A percentile compares a stretch with the other conserved stretches of the same genome.
phyloP scores from a whole-genome alignment of 2,329 filamentous ascomycete genomes.

The Aspergillus luchuensis region DNA sequence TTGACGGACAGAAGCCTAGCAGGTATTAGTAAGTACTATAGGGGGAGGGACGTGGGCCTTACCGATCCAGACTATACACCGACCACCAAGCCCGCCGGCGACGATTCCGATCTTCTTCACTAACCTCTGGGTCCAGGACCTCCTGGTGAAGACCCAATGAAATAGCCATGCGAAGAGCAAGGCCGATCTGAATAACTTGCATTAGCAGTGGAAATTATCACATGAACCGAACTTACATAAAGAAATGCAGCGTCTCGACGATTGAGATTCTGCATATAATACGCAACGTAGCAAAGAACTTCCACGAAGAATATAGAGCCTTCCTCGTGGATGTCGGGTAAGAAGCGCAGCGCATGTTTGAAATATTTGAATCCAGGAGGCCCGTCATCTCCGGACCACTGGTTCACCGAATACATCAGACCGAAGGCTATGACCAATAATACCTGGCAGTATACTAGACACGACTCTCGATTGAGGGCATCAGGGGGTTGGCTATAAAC shows the following conservation, averaged over 20 bases:
- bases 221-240: constrained; percentile 39
- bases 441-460: constrained; percentile 55
- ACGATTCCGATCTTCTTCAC: constrained; percentile 50
- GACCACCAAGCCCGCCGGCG: constrained; percentile 60
- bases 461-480: constrained; percentile 49
- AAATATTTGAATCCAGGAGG: constrained; percentile 61
- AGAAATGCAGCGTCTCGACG: constrained; percentile 58
- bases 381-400: constrained; percentile 55
- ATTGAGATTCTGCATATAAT: constrained; percentile 61
- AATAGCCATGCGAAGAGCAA: constrained; percentile 60
- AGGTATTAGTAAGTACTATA: not conserved
- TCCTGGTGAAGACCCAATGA: constrained; percentile 60
- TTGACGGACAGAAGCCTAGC: constrained; percentile 54
- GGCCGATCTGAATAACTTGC: constrained; percentile 46
- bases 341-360: constrained; percentile 52
- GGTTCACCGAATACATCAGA: constrained; percentile 60
- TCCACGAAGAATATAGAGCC: constrained; percentile 59
- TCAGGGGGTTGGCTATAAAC: constrained; percentile 50
- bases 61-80: constrained; percentile 57
- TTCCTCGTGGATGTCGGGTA: constrained; percentile 59
- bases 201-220: not conserved
- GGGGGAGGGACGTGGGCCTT: not conserved
- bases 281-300: constrained; percentile 57
- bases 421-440: constrained; percentile 58
- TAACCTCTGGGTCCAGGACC: constrained; percentile 43